Evolutionary conservation across 352 stramenopile species (phyloP).

Genomic region (Nannochloropsis limnetica): DNA sequence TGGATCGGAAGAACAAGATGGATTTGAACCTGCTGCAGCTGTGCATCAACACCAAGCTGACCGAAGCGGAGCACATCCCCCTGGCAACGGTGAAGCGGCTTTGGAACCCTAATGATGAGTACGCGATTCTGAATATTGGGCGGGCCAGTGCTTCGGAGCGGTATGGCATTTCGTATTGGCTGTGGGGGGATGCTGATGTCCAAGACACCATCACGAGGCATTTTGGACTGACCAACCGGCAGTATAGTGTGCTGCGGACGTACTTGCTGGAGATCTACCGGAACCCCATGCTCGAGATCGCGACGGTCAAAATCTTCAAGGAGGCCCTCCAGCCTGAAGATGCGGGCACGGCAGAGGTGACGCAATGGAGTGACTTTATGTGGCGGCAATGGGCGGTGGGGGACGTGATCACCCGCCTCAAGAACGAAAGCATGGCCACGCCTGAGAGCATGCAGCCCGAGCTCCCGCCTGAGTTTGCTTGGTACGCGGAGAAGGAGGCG

Average conservation of each 20-base stretch:
- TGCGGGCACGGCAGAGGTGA: constrained; percentile 8
- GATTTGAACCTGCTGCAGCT: constrained; percentile 31
- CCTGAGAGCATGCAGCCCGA: constrained; percentile 24
- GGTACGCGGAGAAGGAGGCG: constrained; percentile 28
- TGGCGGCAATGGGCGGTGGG: constrained; percentile 25
- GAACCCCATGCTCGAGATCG: constrained; percentile 8
- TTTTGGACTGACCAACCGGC: constrained; percentile 7
- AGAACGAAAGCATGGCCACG: constrained; percentile 8
- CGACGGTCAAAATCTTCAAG: constrained; percentile 20
- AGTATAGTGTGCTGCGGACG: neutral
- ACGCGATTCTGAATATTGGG: neutral
- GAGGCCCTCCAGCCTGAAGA: constrained; percentile 13
- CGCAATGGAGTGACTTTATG: neutral
- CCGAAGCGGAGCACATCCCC: constrained; percentile 5
- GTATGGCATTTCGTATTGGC: constrained; percentile 20
- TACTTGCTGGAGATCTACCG: constrained; percentile 34
- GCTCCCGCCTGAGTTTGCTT: constrained; percentile 11
- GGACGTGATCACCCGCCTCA: constrained; percentile 10
- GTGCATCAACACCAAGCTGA: constrained; percentile 33
- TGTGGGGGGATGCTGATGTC: neutral
- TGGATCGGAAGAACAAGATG: constrained; percentile 31
- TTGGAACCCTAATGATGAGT: neutral
- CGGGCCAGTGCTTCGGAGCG: neutral
- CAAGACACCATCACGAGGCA: constrained; percentile 3
- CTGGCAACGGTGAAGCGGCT: constrained; percentile 2